Percentiles rank a stretch among this genome's conserved stretches.
Conservation (phyloP, 1,139 yeast genomes). For the Geotrichum bryndzae region DNA sequence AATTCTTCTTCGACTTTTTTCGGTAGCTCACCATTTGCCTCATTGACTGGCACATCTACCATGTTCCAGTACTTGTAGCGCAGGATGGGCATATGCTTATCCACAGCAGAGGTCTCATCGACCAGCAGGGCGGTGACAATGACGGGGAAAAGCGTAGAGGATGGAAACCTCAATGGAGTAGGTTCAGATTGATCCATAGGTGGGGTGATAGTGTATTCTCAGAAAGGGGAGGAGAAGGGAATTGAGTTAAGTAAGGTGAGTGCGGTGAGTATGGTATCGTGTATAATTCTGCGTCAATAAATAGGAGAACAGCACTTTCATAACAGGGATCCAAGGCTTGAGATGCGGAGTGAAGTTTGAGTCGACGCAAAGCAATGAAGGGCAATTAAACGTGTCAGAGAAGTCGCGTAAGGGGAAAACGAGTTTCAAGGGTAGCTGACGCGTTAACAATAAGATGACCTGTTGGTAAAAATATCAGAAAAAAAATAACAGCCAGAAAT, state of each 20-base stretch:
- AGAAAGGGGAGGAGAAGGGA: background rate
- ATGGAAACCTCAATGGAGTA: constrained; percentile 38
- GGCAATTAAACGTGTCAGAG: background rate
- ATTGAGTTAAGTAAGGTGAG: background rate
- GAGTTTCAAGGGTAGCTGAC: background rate
- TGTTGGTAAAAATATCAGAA: background rate
- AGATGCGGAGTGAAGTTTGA: background rate
- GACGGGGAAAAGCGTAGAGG: constrained; percentile 62
- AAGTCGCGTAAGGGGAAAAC: background rate
- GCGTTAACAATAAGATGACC: too few species aligned
- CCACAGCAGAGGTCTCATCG: constrained; percentile 43
- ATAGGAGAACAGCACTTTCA: background rate
- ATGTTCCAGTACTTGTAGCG: constrained; percentile 61
- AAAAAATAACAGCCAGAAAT: background rate
- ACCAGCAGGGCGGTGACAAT: constrained; percentile 51
- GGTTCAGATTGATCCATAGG: constrained; percentile 12
- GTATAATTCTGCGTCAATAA: background rate
- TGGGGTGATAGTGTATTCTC: background rate
- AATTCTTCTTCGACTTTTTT: constrained; percentile 34
- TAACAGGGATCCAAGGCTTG: background rate
- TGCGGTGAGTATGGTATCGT: background rate
- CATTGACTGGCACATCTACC: constrained; percentile 38
- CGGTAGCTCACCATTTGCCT: constrained; percentile 28
- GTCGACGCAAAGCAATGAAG: background rate
- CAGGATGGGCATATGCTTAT: constrained; percentile 51